Conservation (phyloP, 2,329 filamentous ascomycete species). For the Furcasterigmium furcatum region DNA sequence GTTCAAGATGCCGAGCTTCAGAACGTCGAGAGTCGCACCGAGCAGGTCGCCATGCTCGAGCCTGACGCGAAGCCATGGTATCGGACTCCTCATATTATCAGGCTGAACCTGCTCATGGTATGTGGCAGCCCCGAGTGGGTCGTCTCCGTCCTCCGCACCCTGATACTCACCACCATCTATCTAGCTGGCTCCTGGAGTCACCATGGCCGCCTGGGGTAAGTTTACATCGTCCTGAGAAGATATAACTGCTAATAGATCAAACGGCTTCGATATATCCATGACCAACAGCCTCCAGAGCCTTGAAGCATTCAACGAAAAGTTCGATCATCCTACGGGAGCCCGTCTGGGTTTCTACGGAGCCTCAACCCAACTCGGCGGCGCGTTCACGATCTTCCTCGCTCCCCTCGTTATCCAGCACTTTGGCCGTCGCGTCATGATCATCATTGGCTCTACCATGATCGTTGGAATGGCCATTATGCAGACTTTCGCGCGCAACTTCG, state of each 20-base stretch:
- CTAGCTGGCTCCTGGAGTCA: conserved; percentile 1
- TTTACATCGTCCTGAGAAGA: no score
- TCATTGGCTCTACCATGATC: conserved; percentile 6
- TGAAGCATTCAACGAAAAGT: conserved; percentile 7
- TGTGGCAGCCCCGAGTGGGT: neutral
- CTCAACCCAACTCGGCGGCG: conserved; percentile 7
- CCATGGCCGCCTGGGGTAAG: conserved; percentile 8
- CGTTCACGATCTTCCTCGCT: conserved; percentile 6
- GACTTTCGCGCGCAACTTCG: conserved; percentile 1
- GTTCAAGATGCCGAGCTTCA: neutral
- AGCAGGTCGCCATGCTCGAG: neutral
- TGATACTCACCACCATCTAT: neutral
- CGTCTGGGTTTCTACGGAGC: conserved; percentile 9
- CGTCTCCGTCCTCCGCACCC: no score
- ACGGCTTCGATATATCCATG: conserved; percentile 7
- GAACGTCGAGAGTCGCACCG: neutral
- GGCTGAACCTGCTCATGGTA: conserved; percentile 14
- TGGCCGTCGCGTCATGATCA: conserved; percentile 3
- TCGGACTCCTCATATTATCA: conserved; percentile 18
- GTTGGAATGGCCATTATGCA: conserved; percentile 3
- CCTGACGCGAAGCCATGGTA: neutral
- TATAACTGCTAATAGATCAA: no score
- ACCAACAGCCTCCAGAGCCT: conserved; percentile 7
- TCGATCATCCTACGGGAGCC: conserved; percentile 5
- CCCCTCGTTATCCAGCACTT: conserved; percentile 7